Conservation (phyloP, 116 monocot genomes). For the Iris pallida region DNA sequence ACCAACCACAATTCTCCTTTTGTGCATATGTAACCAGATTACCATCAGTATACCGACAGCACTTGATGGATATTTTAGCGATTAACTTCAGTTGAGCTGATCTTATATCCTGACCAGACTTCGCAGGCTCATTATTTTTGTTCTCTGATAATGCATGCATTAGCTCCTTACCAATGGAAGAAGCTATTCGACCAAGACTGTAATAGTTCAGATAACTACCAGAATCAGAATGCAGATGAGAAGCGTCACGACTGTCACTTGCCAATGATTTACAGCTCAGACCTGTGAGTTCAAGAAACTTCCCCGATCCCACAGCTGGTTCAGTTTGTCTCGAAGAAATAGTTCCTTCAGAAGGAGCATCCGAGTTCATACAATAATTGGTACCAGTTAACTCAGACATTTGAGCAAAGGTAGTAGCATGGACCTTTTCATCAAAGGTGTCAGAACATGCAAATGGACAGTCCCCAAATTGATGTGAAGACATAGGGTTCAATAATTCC, state of each 20-base stretch:
- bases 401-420: slow-evolving; percentile 13
- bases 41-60: slow-evolving; percentile 41
- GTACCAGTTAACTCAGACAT: slow-evolving; percentile 10
- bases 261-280: slow-evolving; percentile 8
- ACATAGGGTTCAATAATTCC: too few relatives aligned
- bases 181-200: slow-evolving; percentile 68
- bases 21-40: slow-evolving; percentile 33
- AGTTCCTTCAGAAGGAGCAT: slow-evolving; percentile 3
- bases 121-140: slow-evolving; percentile 24
- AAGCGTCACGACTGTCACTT: slow-evolving; percentile 12
- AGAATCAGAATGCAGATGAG: slow-evolving; percentile 36
- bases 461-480: not conserved
- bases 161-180: slow-evolving; percentile 57
- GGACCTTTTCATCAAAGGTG: not conserved
- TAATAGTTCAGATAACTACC: slow-evolving; percentile 66
- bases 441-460: slow-evolving; percentile 8
- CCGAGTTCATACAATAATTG: slow-evolving; percentile 8
- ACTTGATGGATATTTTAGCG: slow-evolving; percentile 25
- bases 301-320: slow-evolving; percentile 12
- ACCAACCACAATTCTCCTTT: slow-evolving; percentile 96
- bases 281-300: slow-evolving; percentile 5
- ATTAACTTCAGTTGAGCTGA: slow-evolving; percentile 56
- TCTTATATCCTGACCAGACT: slow-evolving; percentile 42
- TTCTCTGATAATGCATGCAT: slow-evolving; percentile 30
- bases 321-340: slow-evolving; percentile 13